Evolutionary conservation across 257 asterid species (phyloP).

Genomic region (Mentha longifolia): DNA sequence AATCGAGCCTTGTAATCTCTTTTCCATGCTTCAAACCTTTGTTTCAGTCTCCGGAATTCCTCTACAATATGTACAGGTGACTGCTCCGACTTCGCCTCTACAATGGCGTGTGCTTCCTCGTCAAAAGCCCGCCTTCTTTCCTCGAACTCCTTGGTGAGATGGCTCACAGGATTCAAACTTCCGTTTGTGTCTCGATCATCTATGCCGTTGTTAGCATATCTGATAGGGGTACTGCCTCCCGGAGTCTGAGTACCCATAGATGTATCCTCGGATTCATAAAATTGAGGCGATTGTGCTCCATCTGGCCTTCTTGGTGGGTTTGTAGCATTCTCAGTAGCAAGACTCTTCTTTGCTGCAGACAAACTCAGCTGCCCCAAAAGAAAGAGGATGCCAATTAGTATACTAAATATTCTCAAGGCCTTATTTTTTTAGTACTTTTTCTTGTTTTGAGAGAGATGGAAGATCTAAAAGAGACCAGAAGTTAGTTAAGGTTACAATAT

Average conservation of each 20-base stretch:
- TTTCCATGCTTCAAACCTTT: slow-evolving; percentile 71
- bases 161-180: slow-evolving; percentile 50
- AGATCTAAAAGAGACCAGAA: not conserved
- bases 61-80: slow-evolving; percentile 44
- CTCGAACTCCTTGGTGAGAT: slow-evolving; percentile 76
- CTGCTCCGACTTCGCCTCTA: slow-evolving; percentile 55
- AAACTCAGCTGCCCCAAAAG: slow-evolving; percentile 61
- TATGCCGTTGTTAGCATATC: slow-evolving; percentile 40
- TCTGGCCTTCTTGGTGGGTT: slow-evolving; percentile 49
- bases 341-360: slow-evolving; percentile 69
- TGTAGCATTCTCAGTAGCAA: slow-evolving; percentile 44
- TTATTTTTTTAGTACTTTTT: not conserved
- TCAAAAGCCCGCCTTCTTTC: slow-evolving; percentile 50
- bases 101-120: slow-evolving; percentile 43
- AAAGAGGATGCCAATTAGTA: slow-evolving; percentile 1
- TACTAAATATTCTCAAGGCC: too few species aligned
- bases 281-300: slow-evolving; percentile 61
- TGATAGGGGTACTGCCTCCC: slow-evolving; percentile 62
- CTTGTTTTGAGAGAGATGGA: not conserved
- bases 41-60: slow-evolving; percentile 67
- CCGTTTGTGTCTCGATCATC: slow-evolving; percentile 56
- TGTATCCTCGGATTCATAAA: slow-evolving; percentile 67
- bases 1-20: slow-evolving; percentile 72
- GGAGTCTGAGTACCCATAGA: slow-evolving; percentile 70
- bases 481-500: not conserved